phyloP scores from a whole-genome alignment of 331 rosid species.

The Telfairia occidentalis region DNA sequence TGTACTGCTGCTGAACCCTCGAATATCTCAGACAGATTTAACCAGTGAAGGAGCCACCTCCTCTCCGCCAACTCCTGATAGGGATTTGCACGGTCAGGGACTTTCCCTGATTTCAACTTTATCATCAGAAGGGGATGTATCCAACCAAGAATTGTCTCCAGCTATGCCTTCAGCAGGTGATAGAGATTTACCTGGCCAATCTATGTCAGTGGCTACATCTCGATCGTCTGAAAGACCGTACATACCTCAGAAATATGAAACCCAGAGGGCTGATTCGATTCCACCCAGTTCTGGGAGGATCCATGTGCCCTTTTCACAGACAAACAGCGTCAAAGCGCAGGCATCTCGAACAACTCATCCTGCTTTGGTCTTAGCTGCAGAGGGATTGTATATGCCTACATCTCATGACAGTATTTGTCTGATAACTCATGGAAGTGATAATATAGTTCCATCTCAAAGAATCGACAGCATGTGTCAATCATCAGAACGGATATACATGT shows the following conservation, averaged over 20 bases:
- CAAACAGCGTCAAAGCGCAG: conserved; percentile 16
- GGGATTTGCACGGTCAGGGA: conserved; percentile 27
- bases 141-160: conserved; percentile 32
- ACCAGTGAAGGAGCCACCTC: conserved; percentile 27
- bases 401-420: conserved; percentile 28
- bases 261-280: conserved; percentile 33
- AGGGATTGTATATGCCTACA: conserved; percentile 26
- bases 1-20: conserved; percentile 16
- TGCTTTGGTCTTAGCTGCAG: conserved; percentile 21
- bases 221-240: conserved; percentile 29
- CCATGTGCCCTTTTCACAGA: conserved; percentile 24
- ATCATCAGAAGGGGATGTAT: conserved; percentile 25
- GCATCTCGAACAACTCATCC: conserved; percentile 27
- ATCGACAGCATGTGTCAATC: conserved; percentile 23
- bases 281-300: conserved; percentile 28
- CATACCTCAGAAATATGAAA: neutral
- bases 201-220: conserved; percentile 18
- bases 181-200: neutral
- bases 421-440: conserved; percentile 18
- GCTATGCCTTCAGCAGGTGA: conserved; percentile 22
- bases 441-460: conserved; percentile 17
- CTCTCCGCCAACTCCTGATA: conserved; percentile 26
- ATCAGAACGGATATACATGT: conserved; percentile 24
- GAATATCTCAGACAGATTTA: conserved; percentile 25
- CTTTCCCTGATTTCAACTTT: conserved; percentile 25